Percentiles rank a stretch among this genome's conserved stretches.
These are phyloP conservation scores for Trichoderma cornu-damae DNA, from an alignment of 2,329 filamentous ascomycete genomes.

Conservation along the genomic window DNA sequence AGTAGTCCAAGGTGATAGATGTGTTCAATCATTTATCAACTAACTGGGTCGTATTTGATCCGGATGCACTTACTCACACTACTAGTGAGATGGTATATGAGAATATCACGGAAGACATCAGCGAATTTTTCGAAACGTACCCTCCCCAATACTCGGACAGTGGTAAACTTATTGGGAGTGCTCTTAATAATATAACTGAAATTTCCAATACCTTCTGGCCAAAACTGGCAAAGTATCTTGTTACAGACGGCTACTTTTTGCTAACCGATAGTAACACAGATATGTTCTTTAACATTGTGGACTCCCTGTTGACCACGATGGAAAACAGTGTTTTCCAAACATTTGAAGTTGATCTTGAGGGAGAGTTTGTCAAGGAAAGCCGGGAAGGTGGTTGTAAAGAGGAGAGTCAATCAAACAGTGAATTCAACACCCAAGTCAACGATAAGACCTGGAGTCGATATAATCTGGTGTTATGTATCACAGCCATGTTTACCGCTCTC, in stretches of 20 bases:
- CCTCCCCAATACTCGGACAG: conserved; percentile 26
- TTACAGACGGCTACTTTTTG: neutral
- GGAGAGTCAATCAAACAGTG: neutral
- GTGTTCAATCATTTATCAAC: conserved; percentile 24
- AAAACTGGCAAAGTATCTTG: conserved; percentile 12
- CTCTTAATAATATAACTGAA: conserved; percentile 27
- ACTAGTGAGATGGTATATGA: conserved; percentile 23
- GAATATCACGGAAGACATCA: conserved; percentile 20
- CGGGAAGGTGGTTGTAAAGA: conserved; percentile 8
- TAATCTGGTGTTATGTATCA: conserved; percentile 29
- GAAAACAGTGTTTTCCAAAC: conserved; percentile 29
- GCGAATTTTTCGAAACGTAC: conserved; percentile 27
- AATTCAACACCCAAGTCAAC: conserved; percentile 25
- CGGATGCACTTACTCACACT: conserved; percentile 17
- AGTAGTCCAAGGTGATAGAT: conserved; percentile 40
- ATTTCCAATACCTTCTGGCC: conserved; percentile 30
- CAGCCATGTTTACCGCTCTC: too few species aligned
- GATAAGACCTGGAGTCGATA: conserved; percentile 27
- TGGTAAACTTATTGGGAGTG: conserved; percentile 21
- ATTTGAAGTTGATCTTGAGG: conserved; percentile 31
- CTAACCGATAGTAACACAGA: neutral
- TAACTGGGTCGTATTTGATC: conserved; percentile 18
- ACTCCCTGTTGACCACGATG: conserved; percentile 22
- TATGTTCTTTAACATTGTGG: conserved; percentile 8
- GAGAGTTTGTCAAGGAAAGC: neutral